Evolutionary conservation across 345 rosid genomes (phyloP), one percentile per base, ranked within the genome.

Genomic region (Lagerstroemia speciosa): DNA sequence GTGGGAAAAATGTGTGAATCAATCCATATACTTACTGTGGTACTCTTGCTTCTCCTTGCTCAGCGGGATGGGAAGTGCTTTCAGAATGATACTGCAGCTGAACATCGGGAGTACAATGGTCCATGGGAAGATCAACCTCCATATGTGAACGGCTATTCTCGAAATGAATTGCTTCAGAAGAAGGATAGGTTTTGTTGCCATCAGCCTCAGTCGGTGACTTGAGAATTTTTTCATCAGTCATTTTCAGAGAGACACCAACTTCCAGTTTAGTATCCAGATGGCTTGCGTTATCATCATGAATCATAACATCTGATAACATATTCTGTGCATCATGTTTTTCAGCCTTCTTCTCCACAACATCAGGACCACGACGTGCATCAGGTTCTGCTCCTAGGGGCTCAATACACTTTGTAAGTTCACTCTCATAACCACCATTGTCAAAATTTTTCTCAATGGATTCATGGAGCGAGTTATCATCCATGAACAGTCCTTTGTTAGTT

Each of bases 231-330:
- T 50, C 74, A 19, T 17, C 40, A 31, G 29, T 36, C 55, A 26
- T 16, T 34, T 52, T 55, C 22, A 14, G 63, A 53, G 74, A 66
- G 37, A 16, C 50, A 64, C 65, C 40, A 40, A 33, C 74, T 62
- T 71, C 69, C 41, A n/a, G 14, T 43, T 22, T 58, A 62, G 36
- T 41, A 40, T 37, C 6, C 36, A 62, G 14, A 71, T 20, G 58
- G 37, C 31, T 53, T 40, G 10, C 48, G 26, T 27, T 38, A 34
- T 27, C 10, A 33, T 55, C 65, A 34, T 52, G 20, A 61, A 40
- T 3, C 67, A 63, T 3, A 2, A 45, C 22, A 52, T 34, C 15
- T 63, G 68, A 38, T 46, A 38, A 27, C 27, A 11, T 32, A 45
- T 62, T 40, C 55, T 69, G 65, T 15, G 9, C 20, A 43, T 40